These are phyloP conservation scores for Endoconidiophora laricicola DNA, from an alignment of 2,329 filamentous ascomycete genomes.

Conservation along the genomic window DNA sequence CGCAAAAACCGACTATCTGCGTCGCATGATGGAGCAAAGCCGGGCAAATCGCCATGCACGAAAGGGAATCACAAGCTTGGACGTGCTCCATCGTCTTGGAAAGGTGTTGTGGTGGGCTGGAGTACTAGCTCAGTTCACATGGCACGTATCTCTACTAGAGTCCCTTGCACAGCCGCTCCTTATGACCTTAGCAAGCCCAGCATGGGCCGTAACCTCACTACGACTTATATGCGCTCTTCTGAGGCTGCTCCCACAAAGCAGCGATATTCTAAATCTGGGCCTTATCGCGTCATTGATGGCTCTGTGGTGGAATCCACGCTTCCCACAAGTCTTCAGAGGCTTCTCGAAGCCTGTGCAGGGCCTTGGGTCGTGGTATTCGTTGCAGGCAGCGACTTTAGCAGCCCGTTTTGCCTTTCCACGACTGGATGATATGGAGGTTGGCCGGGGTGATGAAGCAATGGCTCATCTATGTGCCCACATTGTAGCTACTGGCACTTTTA, in stretches of 20 bases:
- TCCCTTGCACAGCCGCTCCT: conserved; percentile 2
- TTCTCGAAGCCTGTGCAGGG: conserved; percentile 43
- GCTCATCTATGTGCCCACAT: conserved; percentile 36
- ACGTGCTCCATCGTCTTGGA: conserved; percentile 27
- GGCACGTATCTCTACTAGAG: conserved; percentile 27
- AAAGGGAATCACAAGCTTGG: conserved; percentile 23
- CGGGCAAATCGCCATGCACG: conserved; percentile 23
- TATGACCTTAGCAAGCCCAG: neutral
- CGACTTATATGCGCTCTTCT: conserved; percentile 16
- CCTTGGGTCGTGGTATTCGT: conserved; percentile 46
- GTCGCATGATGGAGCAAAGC: conserved; percentile 55
- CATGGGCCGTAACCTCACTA: neutral
- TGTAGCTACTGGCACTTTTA: conserved; percentile 34
- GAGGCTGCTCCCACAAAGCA: conserved; percentile 25
- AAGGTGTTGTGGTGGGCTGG: conserved; percentile 33
- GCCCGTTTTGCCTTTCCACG: conserved; percentile 35
- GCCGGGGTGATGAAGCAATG: conserved; percentile 22
- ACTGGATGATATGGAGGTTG: conserved; percentile 25
- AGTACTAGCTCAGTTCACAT: conserved; percentile 29
- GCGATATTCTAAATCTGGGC: conserved; percentile 29
- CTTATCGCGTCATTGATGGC: conserved; percentile 33
- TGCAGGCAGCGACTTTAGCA: conserved; percentile 42
- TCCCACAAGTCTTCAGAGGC: conserved; percentile 42
- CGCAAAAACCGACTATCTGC: conserved; percentile 66
- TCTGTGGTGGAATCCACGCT: conserved; percentile 53